Evolutionary conservation across 306 rosid species (phyloP), one percentile per base, ranked within the genome.

Genomic region (Crotalaria pallida): DNA sequence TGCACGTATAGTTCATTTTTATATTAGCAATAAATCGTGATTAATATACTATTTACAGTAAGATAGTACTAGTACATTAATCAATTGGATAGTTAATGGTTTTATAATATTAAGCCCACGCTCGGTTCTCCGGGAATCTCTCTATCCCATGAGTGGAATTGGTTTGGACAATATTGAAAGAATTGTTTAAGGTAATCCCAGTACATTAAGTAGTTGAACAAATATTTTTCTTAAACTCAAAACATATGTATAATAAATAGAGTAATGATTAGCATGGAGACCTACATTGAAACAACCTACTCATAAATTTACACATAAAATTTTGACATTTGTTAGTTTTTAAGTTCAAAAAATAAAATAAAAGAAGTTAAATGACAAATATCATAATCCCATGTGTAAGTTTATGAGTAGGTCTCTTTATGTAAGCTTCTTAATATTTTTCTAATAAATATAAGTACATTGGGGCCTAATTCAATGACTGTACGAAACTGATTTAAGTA

Each of bases 51-150:
- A 75, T 79, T 79, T 48, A 71, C 83, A 73, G 65, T n/a, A n/a
- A n/a, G n/a, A n/a, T n/a, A n/a, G n/a, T n/a, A n/a, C n/a, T n/a
- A 57, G 7, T 53, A 36, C 36, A 59, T 73, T 80, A 65, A 72
- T 65, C 11, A 83, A 58, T 58, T 49, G 55, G 60, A 64, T 70
- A 38, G 63, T 17, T 5, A 51, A 17, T 6, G 27, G 68, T 67
- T 87, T 67, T n/a, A n/a, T n/a, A 80, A 85, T 80, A 79, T 74
- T 71, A 85, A 82, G 81, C 91, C 92, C 97, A 89, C 94, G 92
- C 94, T 67, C 63, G 96, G 94, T 73, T 84, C 84, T 84, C 90
- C 96, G 88, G 84, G 90, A 92, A 87, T 89, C 97, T 92, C 93
- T 88, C 90, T 21, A 49, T 69, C 79, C 73, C 85, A 81, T 66